A percentile compares a stretch with the other conserved stretches of the same genome.
Conservation (phyloP, 2,329 filamentous ascomycete genomes). For the Lizonia empirigonia region DNA sequence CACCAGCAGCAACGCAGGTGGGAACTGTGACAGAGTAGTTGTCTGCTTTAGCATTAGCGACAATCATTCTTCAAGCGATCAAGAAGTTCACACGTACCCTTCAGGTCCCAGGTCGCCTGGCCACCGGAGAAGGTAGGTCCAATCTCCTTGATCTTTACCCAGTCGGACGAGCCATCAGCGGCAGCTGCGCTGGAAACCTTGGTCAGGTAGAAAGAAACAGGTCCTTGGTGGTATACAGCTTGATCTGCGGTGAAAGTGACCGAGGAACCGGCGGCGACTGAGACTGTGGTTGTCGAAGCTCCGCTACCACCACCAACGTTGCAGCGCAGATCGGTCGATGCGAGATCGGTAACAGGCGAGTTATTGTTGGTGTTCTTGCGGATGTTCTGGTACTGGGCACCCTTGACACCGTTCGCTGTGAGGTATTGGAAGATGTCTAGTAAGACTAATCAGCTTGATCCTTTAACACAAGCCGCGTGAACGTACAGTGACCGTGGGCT, state of each 20-base stretch:
- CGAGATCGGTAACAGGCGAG: conserved; percentile 43
- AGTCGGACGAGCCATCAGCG: conserved; percentile 46
- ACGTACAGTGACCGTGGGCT: conserved; percentile 46
- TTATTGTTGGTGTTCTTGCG: conserved; percentile 48
- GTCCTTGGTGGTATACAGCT: conserved; percentile 49
- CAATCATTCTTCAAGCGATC: background rate
- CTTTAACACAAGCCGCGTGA: background rate
- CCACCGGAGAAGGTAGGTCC: conserved; percentile 45
- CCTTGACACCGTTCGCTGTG: conserved; percentile 45
- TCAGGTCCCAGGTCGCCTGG: conserved; percentile 43
- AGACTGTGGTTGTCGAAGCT: conserved; percentile 39
- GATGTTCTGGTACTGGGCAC: conserved; percentile 44
- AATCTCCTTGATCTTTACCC: conserved; percentile 50
- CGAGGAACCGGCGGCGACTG: conserved; percentile 43
- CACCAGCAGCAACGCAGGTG: conserved; percentile 49
- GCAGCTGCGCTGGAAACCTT: conserved; percentile 42
- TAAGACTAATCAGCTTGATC: background rate
- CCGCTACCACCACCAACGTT: conserved; percentile 42
- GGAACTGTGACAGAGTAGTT: conserved; percentile 50
- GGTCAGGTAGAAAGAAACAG: conserved; percentile 47
- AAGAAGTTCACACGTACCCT: conserved; percentile 23
- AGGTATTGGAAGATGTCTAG: conserved; percentile 48
- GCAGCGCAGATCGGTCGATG: conserved; percentile 43
- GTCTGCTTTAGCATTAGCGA: conserved; percentile 25
- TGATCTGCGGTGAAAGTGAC: conserved; percentile 46